Conservation (phyloP, 1,284 basidiomycete species). For the Pascua guehoae region DNA sequence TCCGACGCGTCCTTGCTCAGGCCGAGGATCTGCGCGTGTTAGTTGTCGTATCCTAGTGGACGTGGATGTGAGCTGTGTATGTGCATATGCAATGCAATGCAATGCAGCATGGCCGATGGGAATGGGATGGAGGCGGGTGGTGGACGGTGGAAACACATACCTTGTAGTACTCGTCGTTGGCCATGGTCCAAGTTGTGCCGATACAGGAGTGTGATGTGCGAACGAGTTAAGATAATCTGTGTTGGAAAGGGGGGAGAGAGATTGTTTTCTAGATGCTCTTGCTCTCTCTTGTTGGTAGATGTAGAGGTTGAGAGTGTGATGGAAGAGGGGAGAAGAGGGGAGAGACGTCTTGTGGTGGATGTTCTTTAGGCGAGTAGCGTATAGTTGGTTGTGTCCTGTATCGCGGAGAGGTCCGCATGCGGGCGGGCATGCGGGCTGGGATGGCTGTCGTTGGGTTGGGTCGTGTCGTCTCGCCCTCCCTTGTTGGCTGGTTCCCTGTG, state of each 20-base stretch:
- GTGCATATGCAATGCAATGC: neutral
- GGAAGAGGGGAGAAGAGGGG: neutral
- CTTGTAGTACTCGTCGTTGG: constrained; percentile 47
- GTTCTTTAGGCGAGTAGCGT: neutral
- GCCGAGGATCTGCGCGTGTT: constrained; percentile 54
- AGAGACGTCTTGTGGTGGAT: neutral
- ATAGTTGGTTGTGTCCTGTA: no score
- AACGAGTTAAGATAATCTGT: neutral
- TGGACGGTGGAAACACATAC: constrained; percentile 17
- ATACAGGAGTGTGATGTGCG: neutral
- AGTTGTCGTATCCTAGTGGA: neutral
- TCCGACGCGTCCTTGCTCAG: constrained; percentile 70
- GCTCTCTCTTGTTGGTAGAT: neutral
- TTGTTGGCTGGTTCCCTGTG: no score
- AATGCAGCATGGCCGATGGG: neutral
- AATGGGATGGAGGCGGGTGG: neutral
- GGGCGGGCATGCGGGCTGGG: no score
- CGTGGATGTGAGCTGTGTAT: neutral
- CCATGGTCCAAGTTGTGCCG: constrained; percentile 26
- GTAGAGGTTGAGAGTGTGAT: neutral
- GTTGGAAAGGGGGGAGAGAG: neutral
- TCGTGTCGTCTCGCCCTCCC: no score
- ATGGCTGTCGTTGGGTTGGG: no score
- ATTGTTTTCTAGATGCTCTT: no score
- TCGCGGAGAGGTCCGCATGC: no score